Conservation (phyloP, 129 eudicot genomes). For the Centaurea solstitialis region DNA sequence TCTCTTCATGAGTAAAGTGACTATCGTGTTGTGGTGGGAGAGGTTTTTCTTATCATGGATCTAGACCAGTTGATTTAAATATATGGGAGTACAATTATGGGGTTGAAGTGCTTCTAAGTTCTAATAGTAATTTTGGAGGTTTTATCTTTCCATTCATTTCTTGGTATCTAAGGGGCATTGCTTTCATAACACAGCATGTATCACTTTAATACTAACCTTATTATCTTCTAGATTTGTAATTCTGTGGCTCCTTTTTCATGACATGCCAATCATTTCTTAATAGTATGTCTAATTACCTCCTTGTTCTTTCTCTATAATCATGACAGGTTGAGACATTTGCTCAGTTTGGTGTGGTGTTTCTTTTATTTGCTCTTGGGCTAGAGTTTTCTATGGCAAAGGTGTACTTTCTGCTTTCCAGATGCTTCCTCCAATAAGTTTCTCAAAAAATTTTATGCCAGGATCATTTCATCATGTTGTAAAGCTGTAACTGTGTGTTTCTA, state of each 20-base stretch:
- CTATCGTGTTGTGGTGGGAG: no score
- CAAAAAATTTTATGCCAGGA: not conserved
- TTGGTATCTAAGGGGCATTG: no score
- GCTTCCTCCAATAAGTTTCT: not conserved
- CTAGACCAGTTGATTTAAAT: no score
- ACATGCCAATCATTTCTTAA: not conserved
- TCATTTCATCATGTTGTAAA: conserved; percentile 5
- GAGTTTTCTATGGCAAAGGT: conserved; percentile 98
- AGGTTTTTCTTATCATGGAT: no score
- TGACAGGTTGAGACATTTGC: conserved; percentile 98
- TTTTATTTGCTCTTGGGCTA: conserved; percentile 94
- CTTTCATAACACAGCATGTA: not conserved
- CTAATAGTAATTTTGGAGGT: no score
- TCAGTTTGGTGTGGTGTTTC: conserved; percentile 98
- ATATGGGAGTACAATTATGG: no score
- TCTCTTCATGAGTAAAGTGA: no score
- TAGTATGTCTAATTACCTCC: not conserved
- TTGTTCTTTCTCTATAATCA: not conserved
- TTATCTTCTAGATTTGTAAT: not conserved
- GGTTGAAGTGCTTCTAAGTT: no score
- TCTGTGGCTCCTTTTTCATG: not conserved
- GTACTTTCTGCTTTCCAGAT: not conserved
- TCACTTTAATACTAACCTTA: not conserved
- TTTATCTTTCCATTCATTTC: no score
- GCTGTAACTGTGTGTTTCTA: conserved; percentile 10